phyloP scores from a whole-genome alignment of 176 grass and related monocot genomes.

The Secale cereale region DNA sequence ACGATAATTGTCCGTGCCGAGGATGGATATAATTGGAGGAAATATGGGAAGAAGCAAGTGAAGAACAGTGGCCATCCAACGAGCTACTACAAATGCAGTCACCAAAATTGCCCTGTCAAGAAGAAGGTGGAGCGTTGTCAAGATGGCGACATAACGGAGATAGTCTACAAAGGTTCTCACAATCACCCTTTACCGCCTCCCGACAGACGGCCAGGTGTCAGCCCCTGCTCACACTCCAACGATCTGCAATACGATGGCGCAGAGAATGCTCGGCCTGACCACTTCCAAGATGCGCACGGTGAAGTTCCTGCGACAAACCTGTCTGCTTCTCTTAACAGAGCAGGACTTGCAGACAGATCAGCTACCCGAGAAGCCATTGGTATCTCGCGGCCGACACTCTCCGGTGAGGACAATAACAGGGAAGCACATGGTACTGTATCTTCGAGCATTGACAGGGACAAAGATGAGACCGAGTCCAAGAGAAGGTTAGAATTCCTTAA shows the following conservation, averaged over 20 bases:
- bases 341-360: constrained; percentile 21
- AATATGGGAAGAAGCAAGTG: constrained; percentile 82
- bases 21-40: constrained; percentile 96
- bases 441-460: constrained; percentile 16
- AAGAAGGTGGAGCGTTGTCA: constrained; percentile 71
- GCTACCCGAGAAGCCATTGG: constrained; percentile 38
- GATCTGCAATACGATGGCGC: constrained; percentile 22
- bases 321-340: constrained; percentile 16
- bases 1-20: constrained; percentile 22
- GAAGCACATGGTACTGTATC: constrained; percentile 31
- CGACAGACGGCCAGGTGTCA: constrained; percentile 6
- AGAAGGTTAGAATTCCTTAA: constrained; percentile 58
- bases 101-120: constrained; percentile 61
- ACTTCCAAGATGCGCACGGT: constrained; percentile 36
- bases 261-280: constrained; percentile 30
- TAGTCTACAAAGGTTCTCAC: constrained; percentile 78
- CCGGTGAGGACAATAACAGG: constrained; percentile 48
- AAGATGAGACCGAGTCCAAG: constrained; percentile 56
- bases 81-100: constrained; percentile 87
- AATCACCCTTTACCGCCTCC: constrained; percentile 58
- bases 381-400: constrained; percentile 46
- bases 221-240: neutral
- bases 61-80: constrained; percentile 65
- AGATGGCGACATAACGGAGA: constrained; percentile 76
- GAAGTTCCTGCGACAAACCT: constrained; percentile 41